phyloP scores from a whole-genome alignment of 305 asterid genomes.

The Rubia balearica region DNA sequence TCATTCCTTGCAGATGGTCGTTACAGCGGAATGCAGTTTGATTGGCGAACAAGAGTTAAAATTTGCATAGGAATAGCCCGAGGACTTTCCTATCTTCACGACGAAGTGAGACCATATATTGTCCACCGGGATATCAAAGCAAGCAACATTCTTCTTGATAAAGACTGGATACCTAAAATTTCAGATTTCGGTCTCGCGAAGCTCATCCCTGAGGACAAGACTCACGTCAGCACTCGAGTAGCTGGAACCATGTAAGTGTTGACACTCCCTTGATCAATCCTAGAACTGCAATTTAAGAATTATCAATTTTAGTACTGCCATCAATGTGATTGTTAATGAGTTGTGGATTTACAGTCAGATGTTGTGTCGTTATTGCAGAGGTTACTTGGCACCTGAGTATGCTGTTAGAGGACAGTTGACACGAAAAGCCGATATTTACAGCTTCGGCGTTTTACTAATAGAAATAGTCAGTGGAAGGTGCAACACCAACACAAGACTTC shows the following conservation, averaged over 20 bases:
- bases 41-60: conserved; percentile 59
- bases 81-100: conserved; percentile 89
- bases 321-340: background rate
- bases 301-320: background rate
- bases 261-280: background rate
- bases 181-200: conserved; percentile 96
- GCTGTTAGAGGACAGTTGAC: conserved; percentile 87
- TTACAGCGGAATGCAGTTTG: conserved; percentile 36
- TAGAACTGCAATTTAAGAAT: background rate
- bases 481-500: conserved; percentile 70
- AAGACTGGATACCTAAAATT: conserved; percentile 68
- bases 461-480: conserved; percentile 94
- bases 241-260: conserved; percentile 88
- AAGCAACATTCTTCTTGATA: conserved; percentile 86
- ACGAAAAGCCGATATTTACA: conserved; percentile 75
- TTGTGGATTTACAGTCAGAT: background rate
- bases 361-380: conserved; percentile 42
- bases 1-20: conserved; percentile 40
- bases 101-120: conserved; percentile 80
- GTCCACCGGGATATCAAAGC: conserved; percentile 96
- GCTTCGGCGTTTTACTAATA: conserved; percentile 84
- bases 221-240: conserved; percentile 95
- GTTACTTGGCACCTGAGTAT: conserved; percentile 97
- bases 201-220: conserved; percentile 74
- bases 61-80: conserved; percentile 71